Conservation (phyloP, 495 filamentous ascomycete species). For the Hypoxylon cercidicola region DNA sequence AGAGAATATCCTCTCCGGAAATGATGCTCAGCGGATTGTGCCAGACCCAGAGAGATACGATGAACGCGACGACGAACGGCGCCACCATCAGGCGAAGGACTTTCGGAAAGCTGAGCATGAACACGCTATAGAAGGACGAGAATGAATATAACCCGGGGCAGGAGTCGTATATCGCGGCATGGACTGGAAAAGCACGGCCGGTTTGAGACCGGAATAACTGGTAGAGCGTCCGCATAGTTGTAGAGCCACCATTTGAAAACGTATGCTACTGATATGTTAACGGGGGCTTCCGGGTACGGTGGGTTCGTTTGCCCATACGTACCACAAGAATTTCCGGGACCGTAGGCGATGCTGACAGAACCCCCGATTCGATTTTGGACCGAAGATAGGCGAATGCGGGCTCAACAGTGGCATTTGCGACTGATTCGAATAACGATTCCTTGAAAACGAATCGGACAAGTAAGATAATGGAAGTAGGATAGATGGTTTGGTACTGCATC, state of each 20-base stretch:
- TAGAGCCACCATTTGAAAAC: slow-evolving; percentile 58
- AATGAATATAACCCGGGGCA: slow-evolving; percentile 51
- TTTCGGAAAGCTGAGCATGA: slow-evolving; percentile 39
- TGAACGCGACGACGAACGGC: slow-evolving; percentile 45
- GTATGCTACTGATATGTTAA: slow-evolving; percentile 38
- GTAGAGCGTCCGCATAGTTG: slow-evolving; percentile 43
- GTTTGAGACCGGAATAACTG: slow-evolving; percentile 32
- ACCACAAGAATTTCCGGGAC: slow-evolving; percentile 49
- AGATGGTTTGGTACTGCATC: slow-evolving; percentile 51
- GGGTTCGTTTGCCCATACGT: slow-evolving; percentile 5
- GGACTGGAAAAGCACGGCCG: slow-evolving; percentile 40
- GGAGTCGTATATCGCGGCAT: slow-evolving; percentile 54
- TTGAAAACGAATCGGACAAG: slow-evolving; percentile 49
- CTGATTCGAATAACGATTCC: slow-evolving; percentile 37
- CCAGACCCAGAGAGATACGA: slow-evolving; percentile 45
- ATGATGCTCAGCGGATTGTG: slow-evolving; percentile 36
- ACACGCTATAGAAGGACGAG: slow-evolving; percentile 36
- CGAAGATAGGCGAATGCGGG: slow-evolving; percentile 40
- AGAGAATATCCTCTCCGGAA: slow-evolving; percentile 45
- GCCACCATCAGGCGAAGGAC: slow-evolving; percentile 27
- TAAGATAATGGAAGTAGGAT: slow-evolving; percentile 52
- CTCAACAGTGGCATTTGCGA: slow-evolving; percentile 20
- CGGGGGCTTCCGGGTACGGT: too few species aligned
- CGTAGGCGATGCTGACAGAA: slow-evolving; percentile 33
- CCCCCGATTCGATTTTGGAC: slow-evolving; percentile 33